phyloP scores from a whole-genome alignment of 2,329 filamentous ascomycete species.

The Talaromyces sp. region DNA sequence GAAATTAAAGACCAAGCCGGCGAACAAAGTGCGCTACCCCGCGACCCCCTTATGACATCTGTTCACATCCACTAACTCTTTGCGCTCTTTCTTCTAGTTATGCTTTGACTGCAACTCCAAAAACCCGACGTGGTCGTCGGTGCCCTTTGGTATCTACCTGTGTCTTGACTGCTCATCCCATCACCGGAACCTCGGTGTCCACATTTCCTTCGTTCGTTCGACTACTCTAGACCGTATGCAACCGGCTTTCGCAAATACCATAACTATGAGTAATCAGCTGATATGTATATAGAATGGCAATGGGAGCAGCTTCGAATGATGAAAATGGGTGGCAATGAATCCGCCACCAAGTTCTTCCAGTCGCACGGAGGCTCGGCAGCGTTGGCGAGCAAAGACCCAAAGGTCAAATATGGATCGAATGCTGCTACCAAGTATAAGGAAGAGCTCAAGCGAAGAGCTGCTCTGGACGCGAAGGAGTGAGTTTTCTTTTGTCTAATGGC shows the following conservation, averaged over 20 bases:
- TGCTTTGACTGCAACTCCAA: slow-evolving; percentile 98
- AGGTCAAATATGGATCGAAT: slow-evolving; percentile 92
- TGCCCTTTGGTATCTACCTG: slow-evolving; percentile 94
- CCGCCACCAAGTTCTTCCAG: slow-evolving; percentile 97
- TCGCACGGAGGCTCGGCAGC: slow-evolving; percentile 91
- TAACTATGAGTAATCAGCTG: slow-evolving; percentile 18
- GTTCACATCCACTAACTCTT: slow-evolving; percentile 14
- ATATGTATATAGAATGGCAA: slow-evolving; percentile 70
- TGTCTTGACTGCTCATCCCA: slow-evolving; percentile 97
- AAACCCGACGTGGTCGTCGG: slow-evolving; percentile 97
- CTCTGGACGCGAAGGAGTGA: slow-evolving; percentile 78
- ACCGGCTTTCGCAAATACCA: slow-evolving; percentile 10
- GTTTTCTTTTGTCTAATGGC: slow-evolving; percentile 27
- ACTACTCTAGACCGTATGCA: slow-evolving; percentile 95
- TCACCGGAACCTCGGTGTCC: slow-evolving; percentile 94
- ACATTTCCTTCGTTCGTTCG: slow-evolving; percentile 98
- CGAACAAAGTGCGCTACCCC: slow-evolving; percentile 72
- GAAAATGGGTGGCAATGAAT: slow-evolving; percentile 98
- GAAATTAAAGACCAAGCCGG: slow-evolving; percentile 89
- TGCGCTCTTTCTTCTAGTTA: slow-evolving; percentile 52
- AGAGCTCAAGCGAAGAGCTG: slow-evolving; percentile 81
- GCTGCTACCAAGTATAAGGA: slow-evolving; percentile 98
- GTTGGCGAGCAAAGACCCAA: slow-evolving; percentile 91
- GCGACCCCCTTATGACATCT: slow-evolving; percentile 14
- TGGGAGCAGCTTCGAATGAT: slow-evolving; percentile 96